Base-by-base conservation (phyloP, 768 basidiomycete genomes). In the Termitomyces sp. region DNA sequence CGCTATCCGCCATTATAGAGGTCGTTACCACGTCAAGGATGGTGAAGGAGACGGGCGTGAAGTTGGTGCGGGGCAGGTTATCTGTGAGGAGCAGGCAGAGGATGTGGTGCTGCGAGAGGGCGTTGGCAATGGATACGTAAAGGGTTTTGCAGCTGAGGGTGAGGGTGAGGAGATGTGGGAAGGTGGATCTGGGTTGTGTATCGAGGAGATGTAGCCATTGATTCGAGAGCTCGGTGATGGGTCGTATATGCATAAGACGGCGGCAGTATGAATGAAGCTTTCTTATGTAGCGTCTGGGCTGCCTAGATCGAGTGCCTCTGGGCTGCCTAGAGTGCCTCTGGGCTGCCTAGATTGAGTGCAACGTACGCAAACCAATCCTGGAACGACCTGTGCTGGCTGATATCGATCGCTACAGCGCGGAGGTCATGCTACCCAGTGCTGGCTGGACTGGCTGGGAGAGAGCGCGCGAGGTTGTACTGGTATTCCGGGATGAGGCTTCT, bases 341-440 rank as follows among this genome's bases (percentile, higher is more conserved):
- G 57, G 24, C 69, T 69, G 1, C 70, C 66, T 0, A 68, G 61
- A 64, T 93, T 89, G 44, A 95, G 75, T 0, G 89, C 91, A 1
- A 86, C 93, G 1, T 71, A 64, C 0, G 84, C 85, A 65, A 89
- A 94, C 9, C 89, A 76, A 61, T 91, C 85, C 69, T 95, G 93
- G 72, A 95, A 95, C 0, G 88, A 86, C 22, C 93, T 75, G 5
- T 92, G 72, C 70, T 92, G 91, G 56, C 88, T 88, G 61, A 95
- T 93, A 65, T 94, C 93, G 48, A 95, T 91, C 0, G 91, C 89
- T 0, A 95, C 88, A 0, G 89, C 88, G 18, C 91, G 81, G n/a
- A 95, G 71, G 68, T 93, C 90, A 93, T 83, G 0, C 87, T 84
- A 2, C 77, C 72, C 9, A 92, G 66, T 0, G 72, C 65, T 1